Conservation (phyloP, 78 protist species). For the Protostelium mycophagum region DNA sequence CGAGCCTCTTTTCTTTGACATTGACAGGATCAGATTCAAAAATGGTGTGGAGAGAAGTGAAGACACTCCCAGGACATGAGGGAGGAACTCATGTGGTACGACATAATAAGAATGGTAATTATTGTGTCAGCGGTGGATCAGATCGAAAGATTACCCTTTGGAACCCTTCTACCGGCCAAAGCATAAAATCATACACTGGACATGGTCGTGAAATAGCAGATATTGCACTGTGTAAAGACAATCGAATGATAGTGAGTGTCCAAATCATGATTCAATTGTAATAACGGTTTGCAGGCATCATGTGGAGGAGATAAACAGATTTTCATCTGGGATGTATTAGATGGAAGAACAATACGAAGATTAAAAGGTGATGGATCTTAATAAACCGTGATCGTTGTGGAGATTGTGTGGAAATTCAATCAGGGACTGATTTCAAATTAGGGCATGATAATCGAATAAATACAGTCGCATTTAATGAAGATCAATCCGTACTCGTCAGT, state of each 20-base stretch:
- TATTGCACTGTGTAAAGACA: conserved; percentile 13
- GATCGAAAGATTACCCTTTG: conserved; percentile 5
- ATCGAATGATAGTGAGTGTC: conserved; percentile 4
- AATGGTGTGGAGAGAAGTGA: not conserved
- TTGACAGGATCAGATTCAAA: too few species aligned
- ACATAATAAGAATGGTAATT: not conserved
- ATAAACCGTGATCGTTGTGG: not conserved
- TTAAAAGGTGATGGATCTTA: conserved; percentile 33
- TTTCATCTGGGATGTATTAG: conserved; percentile 57
- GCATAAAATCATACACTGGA: conserved; percentile 32
- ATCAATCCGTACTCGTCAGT: conserved; percentile 12
- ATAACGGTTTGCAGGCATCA: not conserved
- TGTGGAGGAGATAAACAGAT: conserved; percentile 46
- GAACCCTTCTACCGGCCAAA: conserved; percentile 24
- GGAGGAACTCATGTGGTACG: not conserved
- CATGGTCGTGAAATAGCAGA: conserved; percentile 42
- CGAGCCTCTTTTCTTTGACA: too few species aligned
- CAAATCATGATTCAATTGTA: not conserved
- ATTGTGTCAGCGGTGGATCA: not conserved
- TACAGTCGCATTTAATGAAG: conserved; percentile 27
- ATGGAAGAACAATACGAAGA: conserved; percentile 23
- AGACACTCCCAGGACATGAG: not conserved
- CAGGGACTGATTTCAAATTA: not conserved
- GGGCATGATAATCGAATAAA: conserved; percentile 18
- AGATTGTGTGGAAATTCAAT: not conserved